These are phyloP conservation scores for Sonneratia alba DNA, from an alignment of 345 rosid genomes.

Conservation along the genomic window DNA sequence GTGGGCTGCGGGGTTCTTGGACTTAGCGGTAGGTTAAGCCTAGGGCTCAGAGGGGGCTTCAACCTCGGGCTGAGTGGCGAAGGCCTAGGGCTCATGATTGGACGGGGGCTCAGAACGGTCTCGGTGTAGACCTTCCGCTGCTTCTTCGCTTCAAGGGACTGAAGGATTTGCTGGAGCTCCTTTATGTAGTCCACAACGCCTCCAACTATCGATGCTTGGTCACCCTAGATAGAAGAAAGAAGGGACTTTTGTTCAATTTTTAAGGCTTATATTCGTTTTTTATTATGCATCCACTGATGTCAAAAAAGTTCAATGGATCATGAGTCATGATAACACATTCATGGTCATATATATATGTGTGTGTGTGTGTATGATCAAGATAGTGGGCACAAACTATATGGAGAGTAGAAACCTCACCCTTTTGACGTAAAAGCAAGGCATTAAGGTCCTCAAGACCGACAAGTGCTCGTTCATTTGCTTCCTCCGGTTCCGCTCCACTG, in stretches of 20 bases:
- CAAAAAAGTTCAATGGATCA: too few relatives aligned
- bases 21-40: slow-evolving; percentile 14
- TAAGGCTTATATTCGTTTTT: too few relatives aligned
- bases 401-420: slow-evolving; percentile 36
- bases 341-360: too few relatives aligned
- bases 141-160: slow-evolving; percentile 82
- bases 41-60: slow-evolving; percentile 37
- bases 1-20: slow-evolving; percentile 21
- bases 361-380: too few relatives aligned
- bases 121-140: slow-evolving; percentile 80
- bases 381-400: too few relatives aligned
- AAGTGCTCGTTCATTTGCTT: slow-evolving; percentile 97
- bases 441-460: slow-evolving; percentile 69
- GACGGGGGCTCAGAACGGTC: slow-evolving; percentile 67
- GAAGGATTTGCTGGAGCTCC: slow-evolving; percentile 84
- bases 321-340: too few relatives aligned
- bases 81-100: slow-evolving; percentile 62
- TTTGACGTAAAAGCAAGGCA: slow-evolving; percentile 99
- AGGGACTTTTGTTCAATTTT: too few relatives aligned
- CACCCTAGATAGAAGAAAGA: too few relatives aligned
- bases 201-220: slow-evolving; percentile 60
- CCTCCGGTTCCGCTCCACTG: slow-evolving; percentile 93
- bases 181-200: slow-evolving; percentile 93
- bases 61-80: slow-evolving; percentile 23
- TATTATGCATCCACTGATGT: too few relatives aligned